A percentile compares a stretch with the other conserved stretches of the same genome.
phyloP scores from a whole-genome alignment of 148 eudicot species.

The Rheum nobile region DNA sequence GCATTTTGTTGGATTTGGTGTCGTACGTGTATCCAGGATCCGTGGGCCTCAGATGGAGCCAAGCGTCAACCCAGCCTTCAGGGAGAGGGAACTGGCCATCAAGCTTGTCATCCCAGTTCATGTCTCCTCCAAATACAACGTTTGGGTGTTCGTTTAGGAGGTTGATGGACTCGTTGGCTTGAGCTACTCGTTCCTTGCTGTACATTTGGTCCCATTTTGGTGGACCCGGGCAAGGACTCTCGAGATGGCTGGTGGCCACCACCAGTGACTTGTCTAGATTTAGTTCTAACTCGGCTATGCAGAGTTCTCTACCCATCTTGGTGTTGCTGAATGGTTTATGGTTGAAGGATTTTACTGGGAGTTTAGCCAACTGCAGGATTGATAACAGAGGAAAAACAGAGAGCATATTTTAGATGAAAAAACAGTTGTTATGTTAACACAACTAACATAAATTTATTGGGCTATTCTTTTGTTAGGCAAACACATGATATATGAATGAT shows the following conservation, averaged over 20 bases:
- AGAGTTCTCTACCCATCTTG: conserved; percentile 66
- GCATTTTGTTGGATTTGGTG: conserved; percentile 70
- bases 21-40: conserved; percentile 78
- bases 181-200: conserved; percentile 88
- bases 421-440: too few relatives aligned
- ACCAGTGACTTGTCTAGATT: conserved; percentile 24
- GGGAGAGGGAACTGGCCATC: conserved; percentile 60
- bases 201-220: conserved; percentile 85
- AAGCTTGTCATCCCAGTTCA: conserved; percentile 91
- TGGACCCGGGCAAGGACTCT: conserved; percentile 85
- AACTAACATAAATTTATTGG: background rate
- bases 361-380: conserved; percentile 60
- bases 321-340: conserved; percentile 49
- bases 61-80: conserved; percentile 79
- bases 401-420: too few relatives aligned
- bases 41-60: conserved; percentile 48
- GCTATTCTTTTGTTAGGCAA: too few relatives aligned
- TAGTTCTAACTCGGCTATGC: conserved; percentile 47
- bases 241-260: conserved; percentile 77
- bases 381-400: too few relatives aligned
- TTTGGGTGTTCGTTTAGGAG: conserved; percentile 37
- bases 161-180: conserved; percentile 60
- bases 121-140: conserved; percentile 79
- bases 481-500: background rate
- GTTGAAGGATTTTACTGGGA: conserved; percentile 63